A percentile compares a stretch with the other conserved stretches of the same genome.
These are phyloP conservation scores for Raphanus sativus DNA, from an alignment of 345 rosid genomes.

Conservation along the genomic window DNA sequence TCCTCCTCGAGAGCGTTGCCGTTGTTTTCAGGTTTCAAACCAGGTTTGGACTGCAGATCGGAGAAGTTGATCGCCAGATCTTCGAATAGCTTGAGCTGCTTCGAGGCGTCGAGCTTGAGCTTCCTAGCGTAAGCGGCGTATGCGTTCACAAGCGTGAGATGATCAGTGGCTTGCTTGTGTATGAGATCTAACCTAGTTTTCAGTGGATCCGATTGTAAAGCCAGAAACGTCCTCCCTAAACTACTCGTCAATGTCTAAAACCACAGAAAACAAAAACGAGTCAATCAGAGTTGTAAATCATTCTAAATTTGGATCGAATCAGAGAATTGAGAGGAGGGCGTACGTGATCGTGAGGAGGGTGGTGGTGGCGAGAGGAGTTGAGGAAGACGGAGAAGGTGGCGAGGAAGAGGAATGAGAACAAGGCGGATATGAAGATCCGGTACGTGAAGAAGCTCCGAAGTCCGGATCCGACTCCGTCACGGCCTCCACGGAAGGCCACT, in stretches of 20 bases:
- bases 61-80: slow-evolving; percentile 72
- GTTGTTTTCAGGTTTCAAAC: slow-evolving; percentile 43
- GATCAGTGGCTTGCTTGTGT: slow-evolving; percentile 85
- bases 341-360: slow-evolving; percentile 49
- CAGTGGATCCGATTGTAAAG: slow-evolving; percentile 77
- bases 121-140: slow-evolving; percentile 91
- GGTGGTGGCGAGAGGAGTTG: slow-evolving; percentile 50
- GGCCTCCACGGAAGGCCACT: slow-evolving; percentile 72
- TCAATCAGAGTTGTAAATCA: neutral
- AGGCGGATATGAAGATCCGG: slow-evolving; percentile 83
- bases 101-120: slow-evolving; percentile 81
- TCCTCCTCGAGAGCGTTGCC: slow-evolving; percentile 68
- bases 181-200: slow-evolving; percentile 83
- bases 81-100: slow-evolving; percentile 69
- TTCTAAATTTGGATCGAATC: slow-evolving; percentile 17
- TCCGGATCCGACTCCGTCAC: slow-evolving; percentile 52
- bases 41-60: slow-evolving; percentile 53
- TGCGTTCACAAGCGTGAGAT: slow-evolving; percentile 70
- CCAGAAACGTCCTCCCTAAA: slow-evolving; percentile 62
- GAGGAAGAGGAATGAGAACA: slow-evolving; percentile 29
- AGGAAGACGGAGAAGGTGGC: slow-evolving; percentile 59
- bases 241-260: slow-evolving; percentile 55
- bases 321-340: slow-evolving; percentile 36
- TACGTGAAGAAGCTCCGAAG: slow-evolving; percentile 67
- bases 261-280: neutral